Evolutionary conservation across 306 rosid genomes (phyloP), one percentile per base, ranked within the genome.

Genomic region (Acacia crassicarpa): DNA sequence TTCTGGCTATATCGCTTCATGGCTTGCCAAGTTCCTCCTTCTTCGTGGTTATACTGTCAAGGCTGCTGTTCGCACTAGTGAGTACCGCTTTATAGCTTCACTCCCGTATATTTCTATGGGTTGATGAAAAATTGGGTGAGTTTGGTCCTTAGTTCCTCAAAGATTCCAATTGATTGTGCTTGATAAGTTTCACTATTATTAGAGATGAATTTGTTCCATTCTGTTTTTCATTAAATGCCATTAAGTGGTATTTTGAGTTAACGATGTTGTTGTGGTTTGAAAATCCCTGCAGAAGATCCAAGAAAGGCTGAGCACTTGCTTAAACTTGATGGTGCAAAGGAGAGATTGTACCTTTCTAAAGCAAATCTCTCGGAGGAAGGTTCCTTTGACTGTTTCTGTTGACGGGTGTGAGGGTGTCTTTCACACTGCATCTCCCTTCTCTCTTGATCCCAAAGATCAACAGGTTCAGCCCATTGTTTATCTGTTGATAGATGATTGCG

Each of bases 1-100:
- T 40, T 68, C 51, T 68, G 74, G 74, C 4, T 68, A 40, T 45
- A 87, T 87, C 1, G 92, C 92, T 13, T 89, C 92, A 33, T 89
- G 87, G 89, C 80, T 87, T 0, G 91, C 85, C 35, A 89, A 87
- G 73, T 45, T 45, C 49, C 69, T 84, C 40, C 89, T 89, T 13
- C 83, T 89, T 38, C 86, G 85, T 40, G 88, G 92, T 27, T 27
- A 27, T 27, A 27, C 27, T 27, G 1, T 27, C 27, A 27, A 27
- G 27, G 27, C 27, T 27, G 27, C 27, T 27, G 27, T 27, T 27
- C 27, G 27, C 27, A 27, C 27, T 27, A 27, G 93, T 89, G 6
- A 62, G 81, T 66, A 8, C 1, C 30, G 13, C 20, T 45, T 9
- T 48, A 0, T 10, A 17, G 3, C 19, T 0, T 72, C 40, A 45